Evolutionary conservation across 768 basidiomycete species (phyloP).

Genomic region (Xerocomus brunneocitrinus): DNA sequence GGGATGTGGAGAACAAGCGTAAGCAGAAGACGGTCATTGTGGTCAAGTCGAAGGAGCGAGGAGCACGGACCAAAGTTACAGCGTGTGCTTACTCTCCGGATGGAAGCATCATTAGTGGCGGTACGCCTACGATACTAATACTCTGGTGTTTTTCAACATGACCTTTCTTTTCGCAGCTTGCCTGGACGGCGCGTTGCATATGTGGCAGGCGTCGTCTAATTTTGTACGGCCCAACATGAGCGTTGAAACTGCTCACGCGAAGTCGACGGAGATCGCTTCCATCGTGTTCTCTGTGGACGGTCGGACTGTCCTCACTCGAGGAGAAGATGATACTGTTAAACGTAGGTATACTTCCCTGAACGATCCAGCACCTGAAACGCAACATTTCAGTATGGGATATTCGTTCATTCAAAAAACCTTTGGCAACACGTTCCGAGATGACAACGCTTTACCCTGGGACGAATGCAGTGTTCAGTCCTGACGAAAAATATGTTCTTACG

Average conservation of each 20-base stretch:
- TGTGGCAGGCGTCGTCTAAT: slow-evolving; percentile 92
- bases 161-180: slow-evolving; percentile 51
- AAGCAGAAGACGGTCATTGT: slow-evolving; percentile 97
- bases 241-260: slow-evolving; percentile 82
- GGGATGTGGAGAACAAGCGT: slow-evolving; percentile 88
- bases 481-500: slow-evolving; percentile 84
- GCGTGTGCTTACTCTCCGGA: slow-evolving; percentile 85
- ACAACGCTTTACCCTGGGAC: slow-evolving; percentile 86
- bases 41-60: slow-evolving; percentile 93
- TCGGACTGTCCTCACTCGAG: slow-evolving; percentile 77
- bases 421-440: slow-evolving; percentile 59
- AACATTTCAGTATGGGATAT: slow-evolving; percentile 82
- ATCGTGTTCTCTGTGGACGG: slow-evolving; percentile 88
- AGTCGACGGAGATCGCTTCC: slow-evolving; percentile 83
- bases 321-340: slow-evolving; percentile 95
- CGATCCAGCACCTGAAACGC: slow-evolving; percentile 1
- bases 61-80: slow-evolving; percentile 88
- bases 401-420: slow-evolving; percentile 84
- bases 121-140: slow-evolving; percentile 41
- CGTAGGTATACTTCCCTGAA: slow-evolving; percentile 48
- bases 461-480: slow-evolving; percentile 93
- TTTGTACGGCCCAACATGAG: slow-evolving; percentile 87
- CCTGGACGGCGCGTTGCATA: slow-evolving; percentile 85
- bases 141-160: background rate
- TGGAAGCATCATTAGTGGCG: slow-evolving; percentile 84